These are phyloP conservation scores for Pueraria montana DNA, from an alignment of 306 rosid genomes.

Conservation along the genomic window DNA sequence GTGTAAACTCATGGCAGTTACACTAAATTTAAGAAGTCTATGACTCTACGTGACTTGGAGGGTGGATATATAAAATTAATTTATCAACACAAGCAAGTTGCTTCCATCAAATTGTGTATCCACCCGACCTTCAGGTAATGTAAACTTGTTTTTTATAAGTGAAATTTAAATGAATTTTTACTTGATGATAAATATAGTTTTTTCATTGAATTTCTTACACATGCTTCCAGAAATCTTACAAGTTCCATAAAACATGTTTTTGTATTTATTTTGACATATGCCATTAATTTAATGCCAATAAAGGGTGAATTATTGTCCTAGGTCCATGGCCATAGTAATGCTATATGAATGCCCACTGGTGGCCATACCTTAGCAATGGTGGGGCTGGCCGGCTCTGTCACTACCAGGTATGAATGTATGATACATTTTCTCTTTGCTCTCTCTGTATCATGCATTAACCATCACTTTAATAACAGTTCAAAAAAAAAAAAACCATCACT, in stretches of 20 bases:
- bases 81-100: too few species aligned
- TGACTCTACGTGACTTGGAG: too few species aligned
- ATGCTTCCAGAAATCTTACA: constrained; percentile 18
- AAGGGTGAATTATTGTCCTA: constrained; percentile 37
- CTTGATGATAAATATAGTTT: too few species aligned
- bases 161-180: too few species aligned
- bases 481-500: too few species aligned
- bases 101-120: too few species aligned
- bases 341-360: constrained; percentile 18
- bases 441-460: neutral
- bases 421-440: neutral
- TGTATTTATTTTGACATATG: neutral
- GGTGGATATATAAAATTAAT: too few species aligned
- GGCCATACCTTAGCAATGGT: constrained; percentile 42
- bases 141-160: too few species aligned
- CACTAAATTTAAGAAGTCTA: too few species aligned
- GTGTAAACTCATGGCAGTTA: too few species aligned
- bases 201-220: neutral
- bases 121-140: too few species aligned
- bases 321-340: constrained; percentile 39
- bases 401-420: neutral
- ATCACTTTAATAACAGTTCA: too few species aligned
- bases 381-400: constrained; percentile 39
- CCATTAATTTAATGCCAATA: neutral
- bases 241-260: neutral